Evolutionary conservation across 2,329 filamentous ascomycete species (phyloP).

Genomic region (Tolypocladium cylindrosporum): DNA sequence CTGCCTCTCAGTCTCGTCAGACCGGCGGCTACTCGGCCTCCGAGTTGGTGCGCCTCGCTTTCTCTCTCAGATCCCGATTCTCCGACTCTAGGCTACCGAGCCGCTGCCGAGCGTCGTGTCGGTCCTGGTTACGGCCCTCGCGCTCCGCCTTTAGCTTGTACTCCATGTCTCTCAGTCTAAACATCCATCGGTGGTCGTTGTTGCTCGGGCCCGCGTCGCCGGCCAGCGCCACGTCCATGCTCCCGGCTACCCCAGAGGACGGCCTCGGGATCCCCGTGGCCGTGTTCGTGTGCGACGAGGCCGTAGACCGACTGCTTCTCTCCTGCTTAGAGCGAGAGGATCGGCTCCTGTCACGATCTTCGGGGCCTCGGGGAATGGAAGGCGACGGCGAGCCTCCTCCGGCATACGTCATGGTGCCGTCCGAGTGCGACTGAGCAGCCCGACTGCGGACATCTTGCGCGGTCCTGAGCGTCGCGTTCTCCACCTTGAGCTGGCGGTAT

Average conservation of each 20-base stretch:
- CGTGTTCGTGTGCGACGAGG: constrained; percentile 19
- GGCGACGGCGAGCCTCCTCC: constrained; percentile 41
- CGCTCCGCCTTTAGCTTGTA: constrained; percentile 80
- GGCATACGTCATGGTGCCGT: constrained; percentile 22
- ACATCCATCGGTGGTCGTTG: constrained; percentile 69
- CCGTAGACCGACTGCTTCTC: constrained; percentile 18
- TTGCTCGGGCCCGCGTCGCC: constrained; percentile 12
- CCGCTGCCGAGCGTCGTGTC: constrained; percentile 70
- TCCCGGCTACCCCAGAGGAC: constrained; percentile 10
- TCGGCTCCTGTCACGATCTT: constrained; percentile 36
- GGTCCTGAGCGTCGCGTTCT: constrained; percentile 59
- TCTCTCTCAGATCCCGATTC: constrained; percentile 58
- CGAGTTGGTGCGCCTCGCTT: constrained; percentile 36
- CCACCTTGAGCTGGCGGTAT: constrained; percentile 53
- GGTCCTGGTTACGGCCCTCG: constrained; percentile 75
- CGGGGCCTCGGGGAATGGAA: constrained; percentile 39
- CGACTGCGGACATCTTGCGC: constrained; percentile 48
- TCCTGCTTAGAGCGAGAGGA: constrained; percentile 18
- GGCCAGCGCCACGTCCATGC: constrained; percentile 17
- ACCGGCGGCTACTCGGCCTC: constrained; percentile 11
- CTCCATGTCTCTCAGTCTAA: constrained; percentile 80
- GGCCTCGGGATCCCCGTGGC: constrained; percentile 15
- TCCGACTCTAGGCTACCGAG: constrained; percentile 66
- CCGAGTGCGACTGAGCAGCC: constrained; percentile 29
- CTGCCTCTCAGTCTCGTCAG: not conserved